These are phyloP conservation scores for Neurospora cerealis DNA, from an alignment of 495 filamentous ascomycete genomes.

Conservation along the genomic window DNA sequence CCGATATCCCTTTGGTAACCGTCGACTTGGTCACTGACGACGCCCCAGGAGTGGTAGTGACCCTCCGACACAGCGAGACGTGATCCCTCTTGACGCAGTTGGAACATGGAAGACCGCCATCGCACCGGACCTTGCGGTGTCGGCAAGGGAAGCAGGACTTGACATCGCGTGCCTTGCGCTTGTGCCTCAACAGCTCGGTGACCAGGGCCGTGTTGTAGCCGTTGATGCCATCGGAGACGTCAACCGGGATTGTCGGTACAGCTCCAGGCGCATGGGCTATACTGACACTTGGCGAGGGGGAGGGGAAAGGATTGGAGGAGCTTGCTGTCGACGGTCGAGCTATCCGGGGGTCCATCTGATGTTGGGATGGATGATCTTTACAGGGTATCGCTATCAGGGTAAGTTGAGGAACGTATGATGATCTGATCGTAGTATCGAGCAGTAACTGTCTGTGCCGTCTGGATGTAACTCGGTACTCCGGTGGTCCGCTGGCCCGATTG, in stretches of 20 bases:
- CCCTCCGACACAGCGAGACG: constrained; percentile 1
- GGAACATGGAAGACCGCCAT: constrained; percentile 3
- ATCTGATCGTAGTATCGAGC: no score
- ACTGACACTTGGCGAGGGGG: background rate
- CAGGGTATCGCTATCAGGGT: no score
- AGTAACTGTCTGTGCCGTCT: no score
- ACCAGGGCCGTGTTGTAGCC: background rate
- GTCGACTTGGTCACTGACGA: background rate
- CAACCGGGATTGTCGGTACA: background rate
- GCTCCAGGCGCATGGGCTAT: background rate
- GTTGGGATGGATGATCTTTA: background rate
- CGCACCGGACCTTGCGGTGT: constrained; percentile 5
- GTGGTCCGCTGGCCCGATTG: background rate
- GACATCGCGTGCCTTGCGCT: constrained; percentile 3
- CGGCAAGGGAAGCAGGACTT: constrained; percentile 8
- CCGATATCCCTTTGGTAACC: background rate
- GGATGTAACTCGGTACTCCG: background rate
- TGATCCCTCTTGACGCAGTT: constrained; percentile 5
- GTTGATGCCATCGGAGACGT: background rate
- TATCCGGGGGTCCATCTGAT: background rate
- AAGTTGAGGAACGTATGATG: no score
- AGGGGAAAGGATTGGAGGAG: background rate
- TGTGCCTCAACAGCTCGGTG: constrained; percentile 1
- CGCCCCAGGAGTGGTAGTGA: background rate
- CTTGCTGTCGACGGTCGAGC: background rate